phyloP scores from a whole-genome alignment of 352 stramenopile genomes.

The Globisporangium viniferum region DNA sequence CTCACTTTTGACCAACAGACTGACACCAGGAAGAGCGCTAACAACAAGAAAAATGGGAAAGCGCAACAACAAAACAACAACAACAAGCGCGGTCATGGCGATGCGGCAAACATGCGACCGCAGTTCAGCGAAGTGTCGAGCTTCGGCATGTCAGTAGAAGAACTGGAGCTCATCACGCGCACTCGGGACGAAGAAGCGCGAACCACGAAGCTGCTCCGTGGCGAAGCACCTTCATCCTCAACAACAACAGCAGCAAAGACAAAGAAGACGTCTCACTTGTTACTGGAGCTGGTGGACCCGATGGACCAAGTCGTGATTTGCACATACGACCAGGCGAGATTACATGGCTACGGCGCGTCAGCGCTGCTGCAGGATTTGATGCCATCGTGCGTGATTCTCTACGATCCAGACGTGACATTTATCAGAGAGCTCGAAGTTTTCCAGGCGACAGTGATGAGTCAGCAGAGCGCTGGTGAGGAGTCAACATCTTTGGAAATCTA shows the following conservation, averaged over 20 bases:
- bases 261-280: conserved; percentile 31
- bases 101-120: not conserved
- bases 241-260: not conserved
- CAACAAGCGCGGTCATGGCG: conserved; percentile 21
- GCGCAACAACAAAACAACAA: conserved; percentile 8
- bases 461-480: not conserved
- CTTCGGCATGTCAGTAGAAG: conserved; percentile 68
- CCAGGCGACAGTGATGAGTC: conserved; percentile 43
- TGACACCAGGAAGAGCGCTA: not conserved
- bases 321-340: conserved; percentile 75
- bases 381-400: conserved; percentile 92
- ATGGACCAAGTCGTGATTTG: conserved; percentile 61
- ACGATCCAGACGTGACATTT: conserved; percentile 94
- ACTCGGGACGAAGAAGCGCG: conserved; percentile 16
- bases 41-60: conserved; percentile 18
- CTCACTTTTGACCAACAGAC: conserved; percentile 28
- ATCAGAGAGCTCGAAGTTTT: conserved; percentile 95
- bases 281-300: conserved; percentile 47
- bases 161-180: conserved; percentile 49
- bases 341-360: conserved; percentile 52
- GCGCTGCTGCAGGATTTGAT: conserved; percentile 88
- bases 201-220: conserved; percentile 18
- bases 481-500: conserved; percentile 79
- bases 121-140: conserved; percentile 50
- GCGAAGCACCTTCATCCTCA: not conserved